Percentiles rank a stretch among this genome's conserved stretches.
Evolutionary conservation across 352 stramenopile genomes (phyloP).

Genomic region (Globisporangium takayamanum): DNA sequence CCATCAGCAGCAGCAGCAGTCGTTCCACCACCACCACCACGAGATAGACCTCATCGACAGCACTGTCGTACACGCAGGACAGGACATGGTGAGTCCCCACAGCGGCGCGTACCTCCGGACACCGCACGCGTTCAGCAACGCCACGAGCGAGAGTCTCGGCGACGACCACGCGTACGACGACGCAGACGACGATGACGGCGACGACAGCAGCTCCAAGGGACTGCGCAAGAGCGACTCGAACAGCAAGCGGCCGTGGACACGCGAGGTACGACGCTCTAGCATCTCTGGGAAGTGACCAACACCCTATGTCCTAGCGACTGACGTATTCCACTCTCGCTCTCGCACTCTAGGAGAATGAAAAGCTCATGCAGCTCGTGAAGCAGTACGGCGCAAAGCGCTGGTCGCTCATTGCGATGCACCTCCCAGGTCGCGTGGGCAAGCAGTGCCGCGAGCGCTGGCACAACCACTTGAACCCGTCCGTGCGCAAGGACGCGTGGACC

Average conservation of each 20-base stretch:
- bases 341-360: conserved; percentile 64
- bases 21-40: too few species aligned
- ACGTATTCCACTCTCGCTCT: neutral
- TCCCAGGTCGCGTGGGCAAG: conserved; percentile 84
- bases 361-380: conserved; percentile 85
- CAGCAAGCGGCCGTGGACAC: conserved; percentile 82
- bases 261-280: conserved; percentile 26
- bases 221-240: conserved; percentile 70
- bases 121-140: neutral
- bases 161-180: conserved; percentile 57
- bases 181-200: conserved; percentile 68
- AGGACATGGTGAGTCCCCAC: neutral
- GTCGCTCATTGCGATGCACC: conserved; percentile 86
- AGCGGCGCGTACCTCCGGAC: neutral
- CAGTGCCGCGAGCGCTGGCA: conserved; percentile 88
- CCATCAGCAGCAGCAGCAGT: too few species aligned
- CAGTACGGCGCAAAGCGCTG: conserved; percentile 87
- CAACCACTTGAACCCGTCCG: conserved; percentile 83
- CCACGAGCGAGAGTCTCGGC: too few species aligned
- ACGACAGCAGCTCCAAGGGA: conserved; percentile 23
- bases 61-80: too few species aligned
- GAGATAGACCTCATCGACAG: conserved; percentile 5
- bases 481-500: conserved; percentile 87
- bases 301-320: neutral
- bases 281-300: neutral